Evolutionary conservation across 495 filamentous ascomycete genomes (phyloP).

Genomic region (Podospora comata): DNA sequence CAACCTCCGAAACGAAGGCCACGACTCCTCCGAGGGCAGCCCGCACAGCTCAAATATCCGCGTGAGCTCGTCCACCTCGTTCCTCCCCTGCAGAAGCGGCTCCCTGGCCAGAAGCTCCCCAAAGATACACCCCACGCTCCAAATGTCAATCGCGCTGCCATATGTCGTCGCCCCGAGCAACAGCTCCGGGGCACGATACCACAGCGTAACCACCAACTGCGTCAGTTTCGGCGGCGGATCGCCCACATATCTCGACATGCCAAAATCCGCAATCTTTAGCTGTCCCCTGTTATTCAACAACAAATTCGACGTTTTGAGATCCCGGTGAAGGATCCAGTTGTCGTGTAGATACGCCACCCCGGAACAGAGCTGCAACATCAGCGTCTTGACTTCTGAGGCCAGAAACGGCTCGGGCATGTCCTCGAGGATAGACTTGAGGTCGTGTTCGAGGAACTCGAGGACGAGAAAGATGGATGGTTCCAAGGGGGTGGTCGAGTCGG

Average conservation of each 20-base stretch:
- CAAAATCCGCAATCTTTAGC: conserved; percentile 96
- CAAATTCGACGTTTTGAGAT: conserved; percentile 95
- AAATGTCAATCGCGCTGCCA: conserved; percentile 79
- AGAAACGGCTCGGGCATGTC: conserved; percentile 94
- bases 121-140: conserved; percentile 96
- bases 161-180: conserved; percentile 80
- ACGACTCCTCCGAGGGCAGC: conserved; percentile 78
- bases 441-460: conserved; percentile 97
- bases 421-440: conserved; percentile 89
- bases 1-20: conserved; percentile 83
- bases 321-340: conserved; percentile 92
- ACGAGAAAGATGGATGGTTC: conserved; percentile 91
- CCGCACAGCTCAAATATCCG: conserved; percentile 87
- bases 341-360: conserved; percentile 84
- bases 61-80: conserved; percentile 79
- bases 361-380: conserved; percentile 76
- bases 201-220: conserved; percentile 92
- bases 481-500: conserved; percentile 58
- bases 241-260: conserved; percentile 89
- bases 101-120: conserved; percentile 83
- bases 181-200: conserved; percentile 92
- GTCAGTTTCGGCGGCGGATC: conserved; percentile 82
- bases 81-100: conserved; percentile 84
- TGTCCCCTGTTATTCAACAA: conserved; percentile 93
- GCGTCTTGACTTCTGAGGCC: conserved; percentile 86